Percentiles rank a stretch among this genome's conserved stretches.
These are phyloP conservation scores for Angomonas desouzai DNA, from an alignment of 208 protist genomes.

Conservation along the genomic window DNA sequence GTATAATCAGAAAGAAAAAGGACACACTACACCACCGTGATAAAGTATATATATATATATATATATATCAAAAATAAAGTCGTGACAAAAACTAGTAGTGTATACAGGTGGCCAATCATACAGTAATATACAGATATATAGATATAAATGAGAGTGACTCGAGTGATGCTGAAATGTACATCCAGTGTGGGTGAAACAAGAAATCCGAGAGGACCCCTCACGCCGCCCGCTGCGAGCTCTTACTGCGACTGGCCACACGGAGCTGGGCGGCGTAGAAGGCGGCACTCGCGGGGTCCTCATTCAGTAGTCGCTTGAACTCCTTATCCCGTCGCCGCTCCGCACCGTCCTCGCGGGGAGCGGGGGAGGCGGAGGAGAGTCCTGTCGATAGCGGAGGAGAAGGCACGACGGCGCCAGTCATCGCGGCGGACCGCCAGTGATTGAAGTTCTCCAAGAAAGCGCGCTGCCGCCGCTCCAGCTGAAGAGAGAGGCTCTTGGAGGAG, in stretches of 20 bases:
- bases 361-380: slow-evolving; percentile 3
- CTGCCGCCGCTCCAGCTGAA: slow-evolving; percentile 20
- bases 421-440: slow-evolving; percentile 31
- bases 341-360: background rate
- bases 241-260: slow-evolving; percentile 1
- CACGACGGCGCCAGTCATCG: background rate
- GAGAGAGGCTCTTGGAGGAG: background rate
- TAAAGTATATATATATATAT: too few relatives aligned
- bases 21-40: too few relatives aligned
- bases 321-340: slow-evolving; percentile 1
- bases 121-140: slow-evolving; percentile 2
- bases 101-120: too few relatives aligned
- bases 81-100: too few relatives aligned
- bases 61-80: too few relatives aligned
- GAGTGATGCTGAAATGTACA: background rate
- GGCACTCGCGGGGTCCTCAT: slow-evolving; percentile 1
- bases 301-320: too few relatives aligned
- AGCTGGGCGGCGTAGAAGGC: background rate
- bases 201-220: too few relatives aligned
- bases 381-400: background rate
- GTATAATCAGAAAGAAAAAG: background rate
- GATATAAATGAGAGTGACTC: background rate
- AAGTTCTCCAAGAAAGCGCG: slow-evolving; percentile 59
- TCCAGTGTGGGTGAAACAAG: too few relatives aligned
- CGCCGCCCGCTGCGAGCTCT: background rate